Evolutionary conservation across 345 rosid species (phyloP), one percentile per base, ranked within the genome.

Genomic region (Turritis glabra): DNA sequence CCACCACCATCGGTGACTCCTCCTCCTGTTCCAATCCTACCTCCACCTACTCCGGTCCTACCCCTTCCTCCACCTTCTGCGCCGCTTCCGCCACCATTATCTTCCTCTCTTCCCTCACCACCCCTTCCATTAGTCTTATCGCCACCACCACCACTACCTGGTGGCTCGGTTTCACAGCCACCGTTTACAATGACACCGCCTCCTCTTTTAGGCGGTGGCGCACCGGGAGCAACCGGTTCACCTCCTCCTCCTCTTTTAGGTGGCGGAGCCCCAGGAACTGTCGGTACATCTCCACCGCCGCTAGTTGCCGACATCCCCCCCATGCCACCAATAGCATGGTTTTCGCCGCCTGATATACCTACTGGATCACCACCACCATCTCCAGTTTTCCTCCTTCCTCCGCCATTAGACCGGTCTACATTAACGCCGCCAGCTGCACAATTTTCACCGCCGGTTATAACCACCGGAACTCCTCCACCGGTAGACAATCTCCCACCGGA

Each of bases 91-190:
- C 79, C 75, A 32, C 75, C 75, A 32, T 43, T 76, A 43, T 53
- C 79, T 51, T 60, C 74, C 22, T 41, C 79, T 61, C 57, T 76
- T 43, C 79, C 79, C 19, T 12, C 79, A 52, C 79, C 79, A 52
- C 8, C 79, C 4, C 6, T 52, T 52, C 74, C 74, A 12, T 53
- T 76, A 52, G 70, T 76, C 1, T 43, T 61, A 41, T 76, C 79
- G 3, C 79, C 79, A 2, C 79, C 79, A 67, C 79, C 74, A n/a
- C 8, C 57, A 56, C 40, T 14, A 25, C 57, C 40, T 56, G 67
- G 61, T 1, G 43, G 67, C 44, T 18, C 78, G 0, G 72, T 74
- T 57, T 33, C 73, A 33, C 72, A 46, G 18, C 77, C 77, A 12
- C 77, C 77, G 1, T 40, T 73, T 22, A 64, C 64, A 23, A 14